Evolutionary conservation across 345 rosid genomes (phyloP).

Genomic region (Gossypium mustelinum): DNA sequence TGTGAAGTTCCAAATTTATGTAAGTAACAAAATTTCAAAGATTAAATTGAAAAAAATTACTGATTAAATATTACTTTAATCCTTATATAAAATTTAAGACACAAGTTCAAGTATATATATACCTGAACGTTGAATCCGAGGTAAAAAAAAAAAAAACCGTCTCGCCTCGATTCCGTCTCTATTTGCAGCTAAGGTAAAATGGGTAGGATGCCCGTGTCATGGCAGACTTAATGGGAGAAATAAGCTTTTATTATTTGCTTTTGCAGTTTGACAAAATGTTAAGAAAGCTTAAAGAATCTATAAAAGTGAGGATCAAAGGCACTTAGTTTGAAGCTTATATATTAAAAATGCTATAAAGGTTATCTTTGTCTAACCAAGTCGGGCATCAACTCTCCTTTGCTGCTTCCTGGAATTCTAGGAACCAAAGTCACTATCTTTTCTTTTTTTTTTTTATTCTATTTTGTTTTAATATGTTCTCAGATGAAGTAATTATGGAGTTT

Average conservation of each 20-base stretch:
- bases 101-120: no score
- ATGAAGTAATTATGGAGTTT: no score
- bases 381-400: neutral
- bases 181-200: neutral
- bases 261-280: neutral
- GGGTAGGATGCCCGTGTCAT: neutral
- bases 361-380: neutral
- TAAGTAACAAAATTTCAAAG: no score
- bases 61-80: no score
- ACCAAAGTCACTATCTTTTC: no score
- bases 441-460: neutral
- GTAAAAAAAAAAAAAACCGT: no score
- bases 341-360: neutral
- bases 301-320: neutral
- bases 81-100: no score
- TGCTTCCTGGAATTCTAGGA: neutral
- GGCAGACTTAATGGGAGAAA: neutral
- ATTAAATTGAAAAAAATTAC: no score
- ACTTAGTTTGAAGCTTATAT: neutral
- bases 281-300: conserved; percentile 1
- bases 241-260: neutral
- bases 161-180: no score
- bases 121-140: no score
- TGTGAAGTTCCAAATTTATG: no score
- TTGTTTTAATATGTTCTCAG: no score